Conservation (phyloP, 768 basidiomycete species). For the Kwoniella sp. region DNA sequence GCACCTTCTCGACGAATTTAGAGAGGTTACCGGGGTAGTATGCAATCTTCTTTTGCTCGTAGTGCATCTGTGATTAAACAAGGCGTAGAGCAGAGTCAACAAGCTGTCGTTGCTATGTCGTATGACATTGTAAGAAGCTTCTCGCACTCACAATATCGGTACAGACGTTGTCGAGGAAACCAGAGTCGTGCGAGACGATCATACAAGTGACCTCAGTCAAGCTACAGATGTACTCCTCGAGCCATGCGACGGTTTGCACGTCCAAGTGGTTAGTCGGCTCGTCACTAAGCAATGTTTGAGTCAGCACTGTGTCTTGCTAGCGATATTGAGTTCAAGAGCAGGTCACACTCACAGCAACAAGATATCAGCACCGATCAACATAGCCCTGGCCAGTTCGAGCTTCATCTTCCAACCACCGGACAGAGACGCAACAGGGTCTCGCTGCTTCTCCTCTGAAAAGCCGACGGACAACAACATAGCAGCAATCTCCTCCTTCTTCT, state of each 20-base stretch:
- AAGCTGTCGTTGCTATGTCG: neutral
- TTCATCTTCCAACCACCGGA: constrained; percentile 99
- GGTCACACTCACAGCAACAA: constrained; percentile 53
- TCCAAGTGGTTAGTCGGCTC: constrained; percentile 58
- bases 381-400: constrained; percentile 89
- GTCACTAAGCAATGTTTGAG: constrained; percentile 10
- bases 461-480: constrained; percentile 83
- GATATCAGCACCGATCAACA: constrained; percentile 82
- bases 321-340: no score
- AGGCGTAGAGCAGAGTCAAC: neutral
- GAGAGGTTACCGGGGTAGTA: constrained; percentile 94
- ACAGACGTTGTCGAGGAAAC: constrained; percentile 92
- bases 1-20: constrained; percentile 82
- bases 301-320: neutral
- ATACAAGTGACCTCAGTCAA: constrained; percentile 85
- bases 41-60: constrained; percentile 92
- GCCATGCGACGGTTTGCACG: constrained; percentile 79
- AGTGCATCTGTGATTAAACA: constrained; percentile 83
- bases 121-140: no score
- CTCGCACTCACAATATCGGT: constrained; percentile 69
- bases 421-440: constrained; percentile 80
- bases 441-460: constrained; percentile 82
- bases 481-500: constrained; percentile 71
- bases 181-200: constrained; percentile 95
- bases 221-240: constrained; percentile 80